Conservation (phyloP, 2,329 filamentous ascomycete species). For the Aspergillus alliaceus region DNA sequence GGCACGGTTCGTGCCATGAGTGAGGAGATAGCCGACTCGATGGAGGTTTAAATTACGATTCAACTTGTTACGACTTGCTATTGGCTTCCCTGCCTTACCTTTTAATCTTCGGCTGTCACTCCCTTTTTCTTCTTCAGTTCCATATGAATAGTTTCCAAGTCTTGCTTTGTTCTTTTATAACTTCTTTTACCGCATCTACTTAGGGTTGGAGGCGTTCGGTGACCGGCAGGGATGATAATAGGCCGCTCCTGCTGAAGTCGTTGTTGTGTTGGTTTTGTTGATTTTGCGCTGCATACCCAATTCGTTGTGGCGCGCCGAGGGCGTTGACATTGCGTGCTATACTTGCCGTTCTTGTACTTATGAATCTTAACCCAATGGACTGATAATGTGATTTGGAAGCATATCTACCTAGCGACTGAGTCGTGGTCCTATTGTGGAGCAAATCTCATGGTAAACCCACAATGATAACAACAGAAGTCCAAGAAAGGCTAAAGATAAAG, state of each 20-base stretch:
- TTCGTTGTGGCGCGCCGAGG: constrained; percentile 38
- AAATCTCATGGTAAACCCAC: no score
- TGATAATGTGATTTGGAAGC: not conserved
- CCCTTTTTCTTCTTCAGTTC: constrained; percentile 16
- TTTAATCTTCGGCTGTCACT: constrained; percentile 6
- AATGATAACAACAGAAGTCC: not conserved
- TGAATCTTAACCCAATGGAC: not conserved
- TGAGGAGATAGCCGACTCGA: constrained; percentile 53
- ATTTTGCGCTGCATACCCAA: constrained; percentile 10
- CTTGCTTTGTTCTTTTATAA: constrained; percentile 12
- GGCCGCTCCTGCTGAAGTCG: constrained; percentile 9
- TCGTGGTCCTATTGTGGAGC: no score
- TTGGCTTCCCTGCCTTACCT: constrained; percentile 15
- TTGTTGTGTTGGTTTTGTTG: not conserved
- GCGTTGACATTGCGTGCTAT: constrained; percentile 31
- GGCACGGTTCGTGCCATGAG: constrained; percentile 53
- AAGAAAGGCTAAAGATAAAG: not conserved
- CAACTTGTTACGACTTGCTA: constrained; percentile 6
- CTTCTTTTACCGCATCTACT: constrained; percentile 23
- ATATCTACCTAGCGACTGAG: no score
- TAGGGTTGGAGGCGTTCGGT: constrained; percentile 21
- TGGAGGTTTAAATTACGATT: constrained; percentile 48
- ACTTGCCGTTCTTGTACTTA: constrained; percentile 9
- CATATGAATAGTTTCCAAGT: constrained; percentile 4
- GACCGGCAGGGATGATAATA: constrained; percentile 10